Percentiles rank a stretch among this genome's conserved stretches.
Conservation (phyloP, 208 protist species). For the Acanthamoeba lenticulata region DNA sequence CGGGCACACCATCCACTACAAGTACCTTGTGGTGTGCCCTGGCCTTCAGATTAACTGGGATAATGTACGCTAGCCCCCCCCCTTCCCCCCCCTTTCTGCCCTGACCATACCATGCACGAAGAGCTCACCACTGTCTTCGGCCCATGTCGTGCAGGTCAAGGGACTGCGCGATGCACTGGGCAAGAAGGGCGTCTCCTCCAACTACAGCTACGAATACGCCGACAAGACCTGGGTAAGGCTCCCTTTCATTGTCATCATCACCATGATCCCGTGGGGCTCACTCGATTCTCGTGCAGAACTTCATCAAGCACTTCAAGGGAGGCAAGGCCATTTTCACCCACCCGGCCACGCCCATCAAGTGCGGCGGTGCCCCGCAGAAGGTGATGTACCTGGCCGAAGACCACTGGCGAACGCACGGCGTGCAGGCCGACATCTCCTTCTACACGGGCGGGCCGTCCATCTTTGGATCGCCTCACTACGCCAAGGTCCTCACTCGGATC, state of each 20-base stretch:
- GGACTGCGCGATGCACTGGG: slow-evolving; percentile 80
- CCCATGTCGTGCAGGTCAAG: background rate
- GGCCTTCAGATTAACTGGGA: slow-evolving; percentile 80
- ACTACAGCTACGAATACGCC: slow-evolving; percentile 75
- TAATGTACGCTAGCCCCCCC: background rate
- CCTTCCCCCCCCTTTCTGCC: background rate
- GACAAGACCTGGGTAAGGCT: slow-evolving; percentile 73
- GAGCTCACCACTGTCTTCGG: too few species aligned
- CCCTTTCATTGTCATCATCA: background rate
- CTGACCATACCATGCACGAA: too few species aligned
- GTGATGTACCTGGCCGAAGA: slow-evolving; percentile 81
- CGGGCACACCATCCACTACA: slow-evolving; percentile 78
- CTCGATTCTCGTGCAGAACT: background rate
- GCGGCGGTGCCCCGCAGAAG: slow-evolving; percentile 84
- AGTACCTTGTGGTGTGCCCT: slow-evolving; percentile 78
- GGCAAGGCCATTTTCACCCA: slow-evolving; percentile 80
- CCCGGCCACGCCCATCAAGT: slow-evolving; percentile 80
- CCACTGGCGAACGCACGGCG: slow-evolving; percentile 44
- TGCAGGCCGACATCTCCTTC: slow-evolving; percentile 72
- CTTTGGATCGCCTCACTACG: slow-evolving; percentile 66
- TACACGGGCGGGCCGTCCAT: slow-evolving; percentile 68
- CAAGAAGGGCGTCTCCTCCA: slow-evolving; percentile 77
- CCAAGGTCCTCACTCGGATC: slow-evolving; percentile 46
- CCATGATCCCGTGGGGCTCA: background rate
- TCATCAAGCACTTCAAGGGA: slow-evolving; percentile 68